A percentile compares a stretch with the other conserved stretches of the same genome.
Conservation (phyloP, 2,329 filamentous ascomycete species). For the Davidsoniella eucalypti region DNA sequence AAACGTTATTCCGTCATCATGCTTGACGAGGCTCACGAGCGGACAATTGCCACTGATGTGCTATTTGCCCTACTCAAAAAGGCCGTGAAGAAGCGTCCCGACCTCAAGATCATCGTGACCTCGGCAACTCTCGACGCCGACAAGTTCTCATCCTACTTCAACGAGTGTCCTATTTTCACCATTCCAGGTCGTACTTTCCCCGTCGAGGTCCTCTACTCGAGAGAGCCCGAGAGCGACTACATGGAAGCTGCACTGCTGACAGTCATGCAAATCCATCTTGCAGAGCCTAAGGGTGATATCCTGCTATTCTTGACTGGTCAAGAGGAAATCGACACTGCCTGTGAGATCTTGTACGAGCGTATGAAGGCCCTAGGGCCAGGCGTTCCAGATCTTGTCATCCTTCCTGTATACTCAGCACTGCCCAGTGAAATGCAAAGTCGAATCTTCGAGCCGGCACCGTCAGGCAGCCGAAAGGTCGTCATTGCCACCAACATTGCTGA, state of each 20-base stretch:
- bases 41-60: slow-evolving; percentile 90
- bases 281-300: slow-evolving; percentile 83
- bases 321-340: slow-evolving; percentile 92
- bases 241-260: slow-evolving; percentile 86
- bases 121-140: slow-evolving; percentile 93
- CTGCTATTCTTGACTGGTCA: slow-evolving; percentile 94
- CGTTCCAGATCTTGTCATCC: slow-evolving; percentile 79
- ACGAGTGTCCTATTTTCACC: slow-evolving; percentile 88
- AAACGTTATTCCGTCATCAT: slow-evolving; percentile 91
- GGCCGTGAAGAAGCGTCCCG: slow-evolving; percentile 66
- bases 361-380: slow-evolving; percentile 89
- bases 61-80: slow-evolving; percentile 91
- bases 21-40: slow-evolving; percentile 94
- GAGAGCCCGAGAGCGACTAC: slow-evolving; percentile 91
- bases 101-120: slow-evolving; percentile 90
- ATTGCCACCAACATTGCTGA: slow-evolving; percentile 98
- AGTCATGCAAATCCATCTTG: slow-evolving; percentile 95
- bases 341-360: slow-evolving; percentile 80
- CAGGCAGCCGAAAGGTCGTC: slow-evolving; percentile 78
- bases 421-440: slow-evolving; percentile 85
- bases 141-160: slow-evolving; percentile 94
- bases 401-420: slow-evolving; percentile 91
- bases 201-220: slow-evolving; percentile 88
- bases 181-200: slow-evolving; percentile 92
- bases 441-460: slow-evolving; percentile 86